A percentile compares a stretch with the other conserved stretches of the same genome.
phyloP scores from a whole-genome alignment of 768 basidiomycete species.

The Galerina marginata region DNA sequence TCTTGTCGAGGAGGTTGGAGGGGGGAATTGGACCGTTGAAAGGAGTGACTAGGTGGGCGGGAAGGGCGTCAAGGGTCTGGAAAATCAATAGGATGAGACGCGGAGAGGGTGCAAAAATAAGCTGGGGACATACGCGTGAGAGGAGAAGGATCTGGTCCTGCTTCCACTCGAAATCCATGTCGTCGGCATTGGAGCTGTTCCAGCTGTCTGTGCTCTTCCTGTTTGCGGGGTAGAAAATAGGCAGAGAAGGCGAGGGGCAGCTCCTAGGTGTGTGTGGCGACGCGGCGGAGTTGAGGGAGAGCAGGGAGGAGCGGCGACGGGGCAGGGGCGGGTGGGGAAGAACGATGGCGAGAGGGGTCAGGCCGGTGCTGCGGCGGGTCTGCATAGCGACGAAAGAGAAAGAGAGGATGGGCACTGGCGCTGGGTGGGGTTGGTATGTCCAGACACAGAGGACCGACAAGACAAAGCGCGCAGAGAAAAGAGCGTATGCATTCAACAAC shows the following conservation, averaged over 20 bases:
- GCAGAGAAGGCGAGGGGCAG: constrained; percentile 60
- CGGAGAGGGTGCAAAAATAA: constrained; percentile 13
- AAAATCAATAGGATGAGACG: constrained; percentile 14
- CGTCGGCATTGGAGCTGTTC: constrained; percentile 80
- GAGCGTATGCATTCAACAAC: not conserved
- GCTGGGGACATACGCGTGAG: constrained; percentile 45
- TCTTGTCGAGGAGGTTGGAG: constrained; percentile 85
- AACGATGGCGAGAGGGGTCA: constrained; percentile 63
- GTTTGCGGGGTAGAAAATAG: constrained; percentile 58
- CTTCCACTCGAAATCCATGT: constrained; percentile 74
- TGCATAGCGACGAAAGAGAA: constrained; percentile 47
- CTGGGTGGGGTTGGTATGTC: constrained; percentile 13
- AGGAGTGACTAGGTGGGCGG: constrained; percentile 83
- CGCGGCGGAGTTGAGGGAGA: constrained; percentile 47
- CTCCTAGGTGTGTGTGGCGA: constrained; percentile 67
- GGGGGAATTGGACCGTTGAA: constrained; percentile 86
- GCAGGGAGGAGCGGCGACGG: constrained; percentile 53
- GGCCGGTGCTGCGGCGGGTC: constrained; percentile 53
- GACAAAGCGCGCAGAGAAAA: constrained; percentile 6
- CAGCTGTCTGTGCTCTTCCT: constrained; percentile 84
- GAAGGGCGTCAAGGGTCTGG: constrained; percentile 84
- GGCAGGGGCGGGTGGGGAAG: constrained; percentile 64
- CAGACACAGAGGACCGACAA: constrained; percentile 4
- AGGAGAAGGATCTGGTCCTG: constrained; percentile 73
- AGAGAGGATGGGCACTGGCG: constrained; percentile 34